phyloP scores from a whole-genome alignment of 1,284 basidiomycete species.

The Cryptococcus sp. region DNA sequence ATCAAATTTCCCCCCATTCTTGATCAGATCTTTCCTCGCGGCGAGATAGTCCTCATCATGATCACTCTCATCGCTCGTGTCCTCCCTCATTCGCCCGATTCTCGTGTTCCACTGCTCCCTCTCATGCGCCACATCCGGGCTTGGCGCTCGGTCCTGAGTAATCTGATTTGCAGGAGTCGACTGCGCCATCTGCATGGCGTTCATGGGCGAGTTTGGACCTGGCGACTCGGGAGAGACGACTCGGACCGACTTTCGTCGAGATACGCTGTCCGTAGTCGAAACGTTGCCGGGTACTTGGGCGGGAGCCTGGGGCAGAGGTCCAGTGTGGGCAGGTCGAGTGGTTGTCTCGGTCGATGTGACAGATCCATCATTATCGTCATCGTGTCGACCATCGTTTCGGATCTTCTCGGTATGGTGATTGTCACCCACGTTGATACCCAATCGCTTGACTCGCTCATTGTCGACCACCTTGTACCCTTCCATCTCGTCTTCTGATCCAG shows the following conservation, averaged over 20 bases:
- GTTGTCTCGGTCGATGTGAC: constrained; percentile 19
- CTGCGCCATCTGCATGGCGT: too few species aligned
- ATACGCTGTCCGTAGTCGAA: constrained; percentile 4
- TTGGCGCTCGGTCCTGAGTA: constrained; percentile 3
- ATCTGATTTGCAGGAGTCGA: constrained; percentile 6
- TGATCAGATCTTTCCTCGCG: constrained; percentile 30
- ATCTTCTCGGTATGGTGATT: constrained; percentile 13
- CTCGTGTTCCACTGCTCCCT: constrained; percentile 34
- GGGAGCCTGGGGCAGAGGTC: not conserved
- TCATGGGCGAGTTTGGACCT: constrained; percentile 30
- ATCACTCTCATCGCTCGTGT: constrained; percentile 39
- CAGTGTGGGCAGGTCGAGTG: constrained; percentile 1
- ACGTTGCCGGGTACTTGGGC: not conserved
- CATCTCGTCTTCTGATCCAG: constrained; percentile 28
- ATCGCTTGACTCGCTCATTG: constrained; percentile 29
- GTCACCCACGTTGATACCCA: constrained; percentile 20
- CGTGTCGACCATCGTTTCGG: constrained; percentile 3
- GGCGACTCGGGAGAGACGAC: constrained; percentile 41
- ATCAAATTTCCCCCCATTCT: constrained; percentile 32
- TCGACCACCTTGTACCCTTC: constrained; percentile 36
- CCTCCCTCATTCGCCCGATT: constrained; percentile 39
- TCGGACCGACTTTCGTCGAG: constrained; percentile 40
- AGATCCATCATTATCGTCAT: constrained; percentile 8
- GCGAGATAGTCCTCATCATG: constrained; percentile 31
- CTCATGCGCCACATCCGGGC: constrained; percentile 4